phyloP scores from a whole-genome alignment of 345 rosid species.

The Linum tenue region DNA sequence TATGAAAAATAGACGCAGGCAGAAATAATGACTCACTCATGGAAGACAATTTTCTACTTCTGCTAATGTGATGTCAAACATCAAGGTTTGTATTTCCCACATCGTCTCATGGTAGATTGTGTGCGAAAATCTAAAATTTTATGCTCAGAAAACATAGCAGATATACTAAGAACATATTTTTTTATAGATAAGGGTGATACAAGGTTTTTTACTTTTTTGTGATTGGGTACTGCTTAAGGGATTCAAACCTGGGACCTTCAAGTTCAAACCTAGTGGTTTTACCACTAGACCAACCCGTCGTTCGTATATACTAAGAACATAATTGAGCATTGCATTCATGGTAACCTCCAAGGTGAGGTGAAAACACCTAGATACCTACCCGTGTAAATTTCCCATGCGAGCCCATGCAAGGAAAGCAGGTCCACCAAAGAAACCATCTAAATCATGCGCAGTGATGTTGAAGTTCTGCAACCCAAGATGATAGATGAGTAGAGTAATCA shows the following conservation, averaged over 20 bases:
- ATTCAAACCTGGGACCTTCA: too few species aligned
- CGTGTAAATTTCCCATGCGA: slow-evolving; percentile 97
- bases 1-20: neutral
- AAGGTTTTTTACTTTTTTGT: too few species aligned
- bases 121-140: too few species aligned
- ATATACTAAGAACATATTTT: too few species aligned
- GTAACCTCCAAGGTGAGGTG: neutral
- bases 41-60: neutral
- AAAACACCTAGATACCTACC: slow-evolving; percentile 42
- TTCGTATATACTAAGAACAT: too few species aligned
- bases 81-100: neutral
- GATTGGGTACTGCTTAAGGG: too few species aligned
- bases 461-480: slow-evolving; percentile 42
- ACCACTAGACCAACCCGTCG: too few species aligned
- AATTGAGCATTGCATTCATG: too few species aligned
- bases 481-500: neutral
- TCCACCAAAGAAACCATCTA: slow-evolving; percentile 85
- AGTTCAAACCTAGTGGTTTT: too few species aligned
- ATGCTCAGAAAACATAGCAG: too few species aligned
- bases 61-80: neutral
- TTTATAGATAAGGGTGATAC: too few species aligned
- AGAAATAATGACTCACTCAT: neutral
- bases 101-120: too few species aligned
- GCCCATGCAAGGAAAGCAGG: slow-evolving; percentile 99
- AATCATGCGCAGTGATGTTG: slow-evolving; percentile 53